Percentiles rank a stretch among this genome's conserved stretches.
Conservation (phyloP, 2,329 filamentous ascomycete species). For the Trichoderma afroharzianum region DNA sequence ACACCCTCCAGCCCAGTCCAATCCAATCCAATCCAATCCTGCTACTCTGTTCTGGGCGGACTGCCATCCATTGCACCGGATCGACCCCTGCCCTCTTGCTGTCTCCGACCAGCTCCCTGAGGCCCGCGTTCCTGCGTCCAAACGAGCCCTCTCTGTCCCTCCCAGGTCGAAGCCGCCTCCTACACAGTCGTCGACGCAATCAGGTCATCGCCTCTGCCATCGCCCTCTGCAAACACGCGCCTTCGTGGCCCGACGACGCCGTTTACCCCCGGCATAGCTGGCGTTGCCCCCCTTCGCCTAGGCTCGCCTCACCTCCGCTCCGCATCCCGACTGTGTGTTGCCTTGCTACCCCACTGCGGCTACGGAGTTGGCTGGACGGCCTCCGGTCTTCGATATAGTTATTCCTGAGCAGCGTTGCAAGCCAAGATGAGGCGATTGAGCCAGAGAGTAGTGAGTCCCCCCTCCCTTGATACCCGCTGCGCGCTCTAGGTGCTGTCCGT, state of each 20-base stretch:
- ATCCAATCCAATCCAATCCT: not conserved
- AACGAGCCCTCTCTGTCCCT: not conserved
- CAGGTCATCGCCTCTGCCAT: not conserved
- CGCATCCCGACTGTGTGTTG: conserved; percentile 30
- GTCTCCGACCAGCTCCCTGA: conserved; percentile 14
- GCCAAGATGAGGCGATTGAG: conserved; percentile 92
- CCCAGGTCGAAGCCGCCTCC: conserved; percentile 9
- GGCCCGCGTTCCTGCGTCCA: conserved; percentile 19
- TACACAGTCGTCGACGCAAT: conserved; percentile 1
- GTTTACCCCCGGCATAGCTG: conserved; percentile 7
- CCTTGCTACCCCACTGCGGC: conserved; percentile 27
- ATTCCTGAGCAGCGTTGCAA: conserved; percentile 21
- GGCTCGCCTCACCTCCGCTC: conserved; percentile 24
- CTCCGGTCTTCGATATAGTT: conserved; percentile 14
- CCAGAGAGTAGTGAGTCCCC: conserved; percentile 65
- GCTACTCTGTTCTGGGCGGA: not conserved
- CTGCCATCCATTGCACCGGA: not conserved
- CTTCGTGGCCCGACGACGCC: conserved; percentile 12
- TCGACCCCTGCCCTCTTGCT: conserved; percentile 12
- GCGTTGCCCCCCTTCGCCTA: conserved; percentile 22
- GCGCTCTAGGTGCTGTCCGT: conserved; percentile 25
- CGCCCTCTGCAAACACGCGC: conserved; percentile 4
- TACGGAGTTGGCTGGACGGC: conserved; percentile 20
- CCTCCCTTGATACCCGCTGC: not conserved
- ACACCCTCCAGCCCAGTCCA: not conserved